phyloP scores from a whole-genome alignment of 2,329 filamentous ascomycete genomes.

The Pochonia chlamydosporia region DNA sequence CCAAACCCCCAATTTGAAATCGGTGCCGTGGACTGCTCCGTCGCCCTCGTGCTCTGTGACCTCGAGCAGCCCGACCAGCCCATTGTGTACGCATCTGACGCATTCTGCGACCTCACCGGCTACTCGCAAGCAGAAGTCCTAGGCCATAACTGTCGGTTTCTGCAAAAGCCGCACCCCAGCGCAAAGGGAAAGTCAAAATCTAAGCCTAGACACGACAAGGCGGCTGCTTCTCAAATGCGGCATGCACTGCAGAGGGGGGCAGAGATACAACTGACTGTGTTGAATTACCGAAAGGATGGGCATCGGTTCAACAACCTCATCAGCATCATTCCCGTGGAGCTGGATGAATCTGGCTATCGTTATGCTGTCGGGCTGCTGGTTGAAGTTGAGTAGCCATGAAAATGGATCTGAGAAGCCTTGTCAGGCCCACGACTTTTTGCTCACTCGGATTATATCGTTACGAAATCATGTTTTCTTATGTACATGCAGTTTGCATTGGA shows the following conservation, averaged over 20 bases:
- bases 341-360: constrained; percentile 57
- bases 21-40: constrained; percentile 77
- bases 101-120: constrained; percentile 73
- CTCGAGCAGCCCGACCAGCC: constrained; percentile 67
- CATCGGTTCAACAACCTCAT: constrained; percentile 75
- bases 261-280: constrained; percentile 50
- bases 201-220: constrained; percentile 26
- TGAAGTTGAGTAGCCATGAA: constrained; percentile 42
- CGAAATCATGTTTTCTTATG: background rate
- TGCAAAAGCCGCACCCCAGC: constrained; percentile 65
- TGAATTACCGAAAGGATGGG: constrained; percentile 79
- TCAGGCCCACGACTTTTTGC: background rate
- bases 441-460: background rate
- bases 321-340: constrained; percentile 75
- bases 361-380: constrained; percentile 81
- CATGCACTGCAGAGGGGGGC: constrained; percentile 35
- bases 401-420: background rate
- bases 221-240: constrained; percentile 51
- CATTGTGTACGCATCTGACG: constrained; percentile 78
- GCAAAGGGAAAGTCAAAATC: background rate
- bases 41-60: constrained; percentile 78
- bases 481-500: background rate
- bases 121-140: constrained; percentile 70
- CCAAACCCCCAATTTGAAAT: constrained; percentile 72
- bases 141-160: constrained; percentile 77